phyloP scores from a whole-genome alignment of 257 asterid genomes.

The Ajuga chamaepitys region DNA sequence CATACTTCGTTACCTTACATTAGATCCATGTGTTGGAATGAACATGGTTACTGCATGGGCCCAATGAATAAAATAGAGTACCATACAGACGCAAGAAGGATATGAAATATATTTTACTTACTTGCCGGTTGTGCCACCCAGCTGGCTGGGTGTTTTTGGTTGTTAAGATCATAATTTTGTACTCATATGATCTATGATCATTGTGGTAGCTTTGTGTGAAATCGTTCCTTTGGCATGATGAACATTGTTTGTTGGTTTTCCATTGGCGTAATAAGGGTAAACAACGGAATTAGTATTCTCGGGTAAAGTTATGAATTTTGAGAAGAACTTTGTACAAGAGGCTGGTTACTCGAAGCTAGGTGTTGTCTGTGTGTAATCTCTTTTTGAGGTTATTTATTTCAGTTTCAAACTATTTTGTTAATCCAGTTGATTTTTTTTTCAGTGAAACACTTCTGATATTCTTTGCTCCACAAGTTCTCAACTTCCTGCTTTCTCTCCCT shows the following conservation, averaged over 20 bases:
- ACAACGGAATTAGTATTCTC: not conserved
- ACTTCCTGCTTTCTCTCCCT: slow-evolving; percentile 85
- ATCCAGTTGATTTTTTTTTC: slow-evolving; percentile 22
- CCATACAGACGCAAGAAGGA: not conserved
- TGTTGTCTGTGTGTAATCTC: not conserved
- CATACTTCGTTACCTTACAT: not conserved
- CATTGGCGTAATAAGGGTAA: not conserved
- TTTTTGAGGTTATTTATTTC: not conserved
- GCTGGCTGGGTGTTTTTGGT: too few relatives aligned
- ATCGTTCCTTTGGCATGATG: not conserved
- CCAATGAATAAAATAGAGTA: too few relatives aligned
- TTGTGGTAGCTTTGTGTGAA: not conserved
- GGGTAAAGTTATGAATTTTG: not conserved
- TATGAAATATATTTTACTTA: not conserved
- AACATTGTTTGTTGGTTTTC: not conserved
- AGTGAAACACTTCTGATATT: slow-evolving; percentile 88
- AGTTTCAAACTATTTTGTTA: not conserved
- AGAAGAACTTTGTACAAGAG: not conserved
- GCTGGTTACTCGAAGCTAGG: not conserved
- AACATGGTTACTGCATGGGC: not conserved
- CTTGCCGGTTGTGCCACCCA: too few relatives aligned
- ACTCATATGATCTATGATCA: not conserved
- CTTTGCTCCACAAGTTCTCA: slow-evolving; percentile 87
- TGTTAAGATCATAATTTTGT: too few relatives aligned
- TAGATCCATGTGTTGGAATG: not conserved